Base-by-base conservation (phyloP, 768 basidiomycete species). In the Tulasnella sp. region DNA sequence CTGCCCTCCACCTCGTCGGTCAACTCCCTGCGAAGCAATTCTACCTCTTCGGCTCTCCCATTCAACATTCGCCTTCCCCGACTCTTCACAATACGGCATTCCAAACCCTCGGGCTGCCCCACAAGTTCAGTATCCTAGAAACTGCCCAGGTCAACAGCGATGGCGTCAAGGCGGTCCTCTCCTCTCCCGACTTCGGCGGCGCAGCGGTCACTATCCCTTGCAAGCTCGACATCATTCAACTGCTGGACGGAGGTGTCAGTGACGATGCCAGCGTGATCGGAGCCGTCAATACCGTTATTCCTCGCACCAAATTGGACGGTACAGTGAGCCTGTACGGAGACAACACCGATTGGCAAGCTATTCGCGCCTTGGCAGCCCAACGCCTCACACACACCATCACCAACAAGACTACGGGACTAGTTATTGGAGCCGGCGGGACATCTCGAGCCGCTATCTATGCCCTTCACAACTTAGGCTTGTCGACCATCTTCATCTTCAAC, bases 171-270 rank as follows among this genome's bases (percentile, higher is more conserved):
- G 80, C 84, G 2, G 83, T 88, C 2, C 83, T 98, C 22, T 79
- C 82, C 1, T 82, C 85, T 3, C 84, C 87, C 1, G 86, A 88
- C 62, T 98, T 98, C 78, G 96, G 97, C 8, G 97, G 97, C 0
- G 97, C 95, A 17, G 94, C 92, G 5, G 94, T 98, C 34, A 99
- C 97, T 22, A 98, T 98, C 75, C 97, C 97, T 1, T 89, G 90
- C 84, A 99, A 99, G 81, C 83, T 96, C 42, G 91, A 93, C 74
- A 84, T 98, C 75, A 93, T 98, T 64, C 87, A 90, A 1, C 82
- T 91, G 5, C 86, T 99, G 67, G 91, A 95, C 77, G 71, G 71
- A 40, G 81, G 82, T 69, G 80, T 98, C 47, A 91, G 95, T 0
- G 86, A 88, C 0, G 89, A 94, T 26, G 97, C 95, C 0, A 82